Conservation (phyloP, 495 filamentous ascomycete species). For the Apiosordaria backusii region DNA sequence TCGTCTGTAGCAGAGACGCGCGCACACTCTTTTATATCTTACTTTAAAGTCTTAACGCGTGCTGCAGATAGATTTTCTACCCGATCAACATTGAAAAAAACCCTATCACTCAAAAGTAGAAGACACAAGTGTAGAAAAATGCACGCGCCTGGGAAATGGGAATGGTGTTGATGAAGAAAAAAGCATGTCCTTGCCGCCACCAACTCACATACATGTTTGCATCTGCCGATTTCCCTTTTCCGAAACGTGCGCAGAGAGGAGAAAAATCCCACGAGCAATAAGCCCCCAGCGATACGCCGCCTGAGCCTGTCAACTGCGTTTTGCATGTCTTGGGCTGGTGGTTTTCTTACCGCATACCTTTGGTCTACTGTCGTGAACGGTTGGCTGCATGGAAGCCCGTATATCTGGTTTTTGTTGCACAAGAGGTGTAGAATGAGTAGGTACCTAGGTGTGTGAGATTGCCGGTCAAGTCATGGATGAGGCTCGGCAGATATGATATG, state of each 20-base stretch:
- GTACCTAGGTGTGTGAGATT: too few species aligned
- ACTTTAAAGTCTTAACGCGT: too few species aligned
- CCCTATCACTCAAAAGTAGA: too few species aligned
- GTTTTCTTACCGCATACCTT: background rate
- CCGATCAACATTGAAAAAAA: too few species aligned
- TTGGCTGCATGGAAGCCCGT: too few species aligned
- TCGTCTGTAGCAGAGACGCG: too few species aligned
- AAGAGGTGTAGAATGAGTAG: background rate
- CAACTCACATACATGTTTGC: background rate
- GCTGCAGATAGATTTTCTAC: too few species aligned
- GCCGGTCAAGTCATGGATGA: too few species aligned
- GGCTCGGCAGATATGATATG: too few species aligned
- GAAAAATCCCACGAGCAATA: background rate
- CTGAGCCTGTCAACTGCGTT: constrained; percentile 1
- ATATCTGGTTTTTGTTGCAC: background rate
- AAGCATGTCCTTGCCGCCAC: background rate
- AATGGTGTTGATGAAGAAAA: background rate
- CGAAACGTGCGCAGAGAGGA: background rate
- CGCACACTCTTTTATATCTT: too few species aligned
- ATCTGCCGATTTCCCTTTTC: background rate
- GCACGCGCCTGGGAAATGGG: background rate
- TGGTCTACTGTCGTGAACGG: too few species aligned
- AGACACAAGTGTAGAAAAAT: too few species aligned
- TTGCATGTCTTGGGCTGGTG: background rate
- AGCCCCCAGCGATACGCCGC: background rate